Percentiles rank a stretch among this genome's conserved stretches.
Conservation (phyloP, 768 basidiomycete genomes). For the Xerocomus potaroensis region DNA sequence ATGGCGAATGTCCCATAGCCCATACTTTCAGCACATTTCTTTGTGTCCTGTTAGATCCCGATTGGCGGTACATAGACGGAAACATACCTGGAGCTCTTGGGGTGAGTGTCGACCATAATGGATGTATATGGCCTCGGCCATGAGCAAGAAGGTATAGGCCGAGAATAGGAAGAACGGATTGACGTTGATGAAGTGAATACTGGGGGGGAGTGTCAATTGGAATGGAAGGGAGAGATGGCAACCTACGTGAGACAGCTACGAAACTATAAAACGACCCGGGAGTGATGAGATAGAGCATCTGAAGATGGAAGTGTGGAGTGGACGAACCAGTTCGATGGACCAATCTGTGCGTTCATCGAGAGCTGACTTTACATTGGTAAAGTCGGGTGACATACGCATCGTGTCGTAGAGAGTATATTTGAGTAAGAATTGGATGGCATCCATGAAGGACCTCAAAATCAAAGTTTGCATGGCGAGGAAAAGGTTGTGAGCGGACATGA, state of each 20-base stretch:
- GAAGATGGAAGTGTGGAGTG: too few relatives aligned
- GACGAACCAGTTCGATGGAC: slow-evolving; percentile 21
- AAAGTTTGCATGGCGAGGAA: too few relatives aligned
- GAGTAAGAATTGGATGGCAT: slow-evolving; percentile 1
- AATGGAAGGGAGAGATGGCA: background rate
- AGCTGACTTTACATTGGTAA: slow-evolving; percentile 16
- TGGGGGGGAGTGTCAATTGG: background rate
- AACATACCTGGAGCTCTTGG: slow-evolving; percentile 20
- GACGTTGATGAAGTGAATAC: background rate
- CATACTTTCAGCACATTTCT: slow-evolving; percentile 10
- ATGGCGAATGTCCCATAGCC: slow-evolving; percentile 16
- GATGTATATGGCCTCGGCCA: slow-evolving; percentile 17
- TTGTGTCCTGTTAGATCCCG: background rate
- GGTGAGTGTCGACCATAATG: slow-evolving; percentile 20
- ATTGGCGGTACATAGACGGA: background rate
- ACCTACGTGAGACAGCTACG: slow-evolving; percentile 12
- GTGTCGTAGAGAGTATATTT: slow-evolving; percentile 13
- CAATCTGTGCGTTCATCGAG: slow-evolving; percentile 17
- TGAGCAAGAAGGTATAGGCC: slow-evolving; percentile 2
- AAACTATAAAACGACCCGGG: background rate
- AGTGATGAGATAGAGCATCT: too few relatives aligned
- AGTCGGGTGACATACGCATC: slow-evolving; percentile 16
- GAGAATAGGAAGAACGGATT: slow-evolving; percentile 8
- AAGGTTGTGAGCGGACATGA: too few relatives aligned
- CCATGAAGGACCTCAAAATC: too few relatives aligned